These are phyloP conservation scores for Fraxinus anomala DNA, from an alignment of 257 asterid species.

Conservation along the genomic window DNA sequence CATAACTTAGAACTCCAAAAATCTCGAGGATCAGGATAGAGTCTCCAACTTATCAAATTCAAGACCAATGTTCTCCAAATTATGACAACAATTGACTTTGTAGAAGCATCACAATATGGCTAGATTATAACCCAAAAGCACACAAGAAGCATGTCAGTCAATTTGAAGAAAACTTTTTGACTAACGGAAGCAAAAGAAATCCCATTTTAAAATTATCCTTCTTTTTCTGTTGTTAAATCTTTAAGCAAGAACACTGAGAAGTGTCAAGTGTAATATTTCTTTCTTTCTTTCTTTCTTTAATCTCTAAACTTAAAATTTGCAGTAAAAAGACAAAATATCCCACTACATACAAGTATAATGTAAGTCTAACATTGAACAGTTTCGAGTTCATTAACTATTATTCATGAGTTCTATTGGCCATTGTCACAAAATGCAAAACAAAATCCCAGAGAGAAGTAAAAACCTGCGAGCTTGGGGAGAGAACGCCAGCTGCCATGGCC, in stretches of 20 bases:
- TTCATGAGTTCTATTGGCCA: no score
- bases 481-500: constrained; percentile 95
- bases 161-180: background rate
- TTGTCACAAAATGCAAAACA: background rate
- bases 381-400: background rate
- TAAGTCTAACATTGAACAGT: background rate
- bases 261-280: no score
- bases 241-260: background rate
- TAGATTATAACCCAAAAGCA: no score
- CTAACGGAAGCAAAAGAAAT: no score
- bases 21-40: background rate
- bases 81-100: no score
- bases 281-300: background rate
- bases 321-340: background rate
- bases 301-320: no score
- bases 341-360: background rate
- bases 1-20: background rate
- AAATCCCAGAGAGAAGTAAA: background rate
- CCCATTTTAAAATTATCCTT: background rate
- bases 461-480: constrained; percentile 88
- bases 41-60: background rate
- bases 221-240: background rate
- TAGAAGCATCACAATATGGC: no score
- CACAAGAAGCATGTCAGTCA: background rate
- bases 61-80: no score